A percentile compares a stretch with the other conserved stretches of the same genome.
phyloP scores from a whole-genome alignment of 1,139 yeast genomes.

The Scheffersomyces insectosa region DNA sequence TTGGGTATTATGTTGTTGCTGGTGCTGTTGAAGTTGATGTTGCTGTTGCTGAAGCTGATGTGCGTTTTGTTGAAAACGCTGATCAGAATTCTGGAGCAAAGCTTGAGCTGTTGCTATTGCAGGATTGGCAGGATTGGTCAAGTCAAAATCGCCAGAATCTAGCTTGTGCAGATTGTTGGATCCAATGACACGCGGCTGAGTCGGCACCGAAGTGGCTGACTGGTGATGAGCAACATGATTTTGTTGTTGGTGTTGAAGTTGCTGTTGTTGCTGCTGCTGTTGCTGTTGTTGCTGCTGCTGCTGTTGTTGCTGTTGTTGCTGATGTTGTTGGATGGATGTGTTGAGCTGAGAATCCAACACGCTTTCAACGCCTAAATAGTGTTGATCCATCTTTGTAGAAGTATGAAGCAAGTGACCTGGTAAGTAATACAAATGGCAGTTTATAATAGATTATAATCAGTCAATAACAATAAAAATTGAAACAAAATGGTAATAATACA shows the following conservation, averaged over 20 bases:
- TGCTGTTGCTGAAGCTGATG: constrained; percentile 1
- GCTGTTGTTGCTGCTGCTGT: no score
- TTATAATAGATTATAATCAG: no score
- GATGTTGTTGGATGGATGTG: constrained; percentile 7
- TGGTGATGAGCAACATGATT: neutral
- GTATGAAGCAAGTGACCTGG: neutral
- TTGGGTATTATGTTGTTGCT: constrained; percentile 6
- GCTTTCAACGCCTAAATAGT: constrained; percentile 8
- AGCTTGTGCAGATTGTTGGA: neutral
- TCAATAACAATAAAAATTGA: no score
- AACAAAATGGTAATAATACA: no score
- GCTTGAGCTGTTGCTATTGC: constrained; percentile 22
- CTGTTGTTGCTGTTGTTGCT: constrained; percentile 5
- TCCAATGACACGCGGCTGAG: neutral
- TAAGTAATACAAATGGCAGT: neutral
- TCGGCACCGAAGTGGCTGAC: neutral
- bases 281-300: neutral
- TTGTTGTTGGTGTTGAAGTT: constrained; percentile 1
- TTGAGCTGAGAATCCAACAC: constrained; percentile 15
- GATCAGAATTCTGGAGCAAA: constrained; percentile 11
- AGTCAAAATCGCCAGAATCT: constrained; percentile 12
- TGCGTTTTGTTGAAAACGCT: constrained; percentile 1
- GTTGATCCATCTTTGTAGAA: constrained; percentile 6
- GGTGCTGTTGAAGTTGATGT: constrained; percentile 10
- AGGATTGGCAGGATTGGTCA: constrained; percentile 20